phyloP scores from a whole-genome alignment of 495 filamentous ascomycete species.

The Talaromyces nanjingensis region DNA sequence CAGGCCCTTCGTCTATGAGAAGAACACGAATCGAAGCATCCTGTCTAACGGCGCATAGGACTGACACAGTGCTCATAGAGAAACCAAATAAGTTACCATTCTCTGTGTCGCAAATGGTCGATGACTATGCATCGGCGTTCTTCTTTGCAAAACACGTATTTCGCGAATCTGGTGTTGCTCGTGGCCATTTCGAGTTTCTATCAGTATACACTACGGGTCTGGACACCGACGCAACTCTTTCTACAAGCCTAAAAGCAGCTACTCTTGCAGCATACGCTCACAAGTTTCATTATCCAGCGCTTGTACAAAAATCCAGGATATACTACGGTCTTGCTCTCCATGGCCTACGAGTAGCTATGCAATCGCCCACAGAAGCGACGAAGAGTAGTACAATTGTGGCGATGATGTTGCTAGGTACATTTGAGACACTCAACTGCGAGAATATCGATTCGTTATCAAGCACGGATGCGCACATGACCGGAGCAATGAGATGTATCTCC shows the following conservation, averaged over 20 bases:
- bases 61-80: neutral
- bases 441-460: neutral
- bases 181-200: conserved; percentile 4
- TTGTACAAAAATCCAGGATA: neutral
- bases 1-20: neutral
- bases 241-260: neutral
- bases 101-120: neutral
- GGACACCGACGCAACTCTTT: neutral
- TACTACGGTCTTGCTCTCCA: conserved; percentile 1
- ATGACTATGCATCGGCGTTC: neutral
- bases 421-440: conserved; percentile 2
- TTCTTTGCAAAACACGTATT: conserved; percentile 3
- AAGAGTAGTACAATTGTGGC: neutral
- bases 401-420: conserved; percentile 2
- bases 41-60: neutral
- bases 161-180: neutral
- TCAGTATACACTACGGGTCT: neutral
- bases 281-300: neutral
- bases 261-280: neutral
- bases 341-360: neutral
- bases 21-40: neutral
- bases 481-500: neutral
- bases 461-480: conserved; percentile 1
- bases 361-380: neutral
- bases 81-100: neutral